These are phyloP conservation scores for Hygrophila difformis DNA, from an alignment of 257 asterid genomes.

Conservation along the genomic window DNA sequence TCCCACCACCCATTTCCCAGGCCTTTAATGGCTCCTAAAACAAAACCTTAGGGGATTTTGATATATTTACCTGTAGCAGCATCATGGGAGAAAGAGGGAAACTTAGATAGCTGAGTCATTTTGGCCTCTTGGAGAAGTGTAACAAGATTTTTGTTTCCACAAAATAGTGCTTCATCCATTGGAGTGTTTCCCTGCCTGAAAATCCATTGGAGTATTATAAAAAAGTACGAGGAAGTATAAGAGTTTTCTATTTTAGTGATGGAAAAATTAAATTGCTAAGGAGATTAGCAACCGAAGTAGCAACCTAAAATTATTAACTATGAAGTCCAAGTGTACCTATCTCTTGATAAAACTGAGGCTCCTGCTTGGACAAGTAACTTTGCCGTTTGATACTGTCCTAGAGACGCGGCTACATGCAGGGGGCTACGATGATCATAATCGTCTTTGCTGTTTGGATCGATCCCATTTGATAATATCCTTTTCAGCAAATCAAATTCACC, in stretches of 20 bases:
- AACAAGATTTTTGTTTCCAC: constrained; percentile 68
- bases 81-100: constrained; percentile 20
- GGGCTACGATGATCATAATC: constrained; percentile 79
- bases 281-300: too few species aligned
- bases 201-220: too few species aligned
- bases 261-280: too few species aligned
- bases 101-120: constrained; percentile 35
- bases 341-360: constrained; percentile 66
- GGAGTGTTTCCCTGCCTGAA: constrained; percentile 86
- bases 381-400: constrained; percentile 62
- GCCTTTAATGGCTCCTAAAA: too few species aligned
- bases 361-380: constrained; percentile 76
- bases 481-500: constrained; percentile 78
- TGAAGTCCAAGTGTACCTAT: constrained; percentile 66
- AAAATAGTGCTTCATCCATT: constrained; percentile 59
- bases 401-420: constrained; percentile 81
- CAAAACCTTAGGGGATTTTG: too few species aligned
- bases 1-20: too few species aligned
- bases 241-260: too few species aligned
- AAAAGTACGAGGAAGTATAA: too few species aligned
- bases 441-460: constrained; percentile 65
- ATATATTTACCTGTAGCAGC: constrained; percentile 45
- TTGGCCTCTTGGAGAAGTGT: constrained; percentile 62
- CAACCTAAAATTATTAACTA: too few species aligned
- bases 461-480: constrained; percentile 51